phyloP scores from a whole-genome alignment of 352 stramenopile species.

The Blastocystis sp. region DNA sequence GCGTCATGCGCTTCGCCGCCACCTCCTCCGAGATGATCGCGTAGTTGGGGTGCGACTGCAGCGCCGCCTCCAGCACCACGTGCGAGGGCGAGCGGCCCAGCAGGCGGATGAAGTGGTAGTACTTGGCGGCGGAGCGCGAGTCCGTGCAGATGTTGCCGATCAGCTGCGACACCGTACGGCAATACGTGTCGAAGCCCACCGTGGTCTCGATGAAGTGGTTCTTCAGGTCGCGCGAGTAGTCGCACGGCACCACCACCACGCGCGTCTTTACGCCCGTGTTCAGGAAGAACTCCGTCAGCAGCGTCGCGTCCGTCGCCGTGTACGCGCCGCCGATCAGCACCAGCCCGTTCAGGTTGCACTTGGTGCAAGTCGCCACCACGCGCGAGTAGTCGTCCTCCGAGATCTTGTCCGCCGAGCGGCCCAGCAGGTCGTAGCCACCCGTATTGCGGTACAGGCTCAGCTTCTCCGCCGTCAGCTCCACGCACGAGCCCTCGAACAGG shows the following conservation, averaged over 20 bases:
- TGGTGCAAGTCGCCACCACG: slow-evolving; percentile 35
- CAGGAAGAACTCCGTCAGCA: slow-evolving; percentile 74
- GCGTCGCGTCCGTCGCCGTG: slow-evolving; percentile 74
- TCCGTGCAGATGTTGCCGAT: slow-evolving; percentile 75
- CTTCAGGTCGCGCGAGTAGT: slow-evolving; percentile 73
- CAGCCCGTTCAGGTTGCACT: slow-evolving; percentile 73
- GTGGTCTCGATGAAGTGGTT: slow-evolving; percentile 75
- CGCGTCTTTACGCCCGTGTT: slow-evolving; percentile 72
- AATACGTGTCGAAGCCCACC: slow-evolving; percentile 74
- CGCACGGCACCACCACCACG: slow-evolving; percentile 73
- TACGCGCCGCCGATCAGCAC: slow-evolving; percentile 73
- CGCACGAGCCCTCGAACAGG: slow-evolving; percentile 63
- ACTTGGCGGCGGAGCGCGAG: slow-evolving; percentile 73
- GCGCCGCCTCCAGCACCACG: slow-evolving; percentile 74
- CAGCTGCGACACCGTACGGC: slow-evolving; percentile 72
- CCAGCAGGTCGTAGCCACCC: slow-evolving; percentile 74
- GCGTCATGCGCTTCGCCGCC: slow-evolving; percentile 72
- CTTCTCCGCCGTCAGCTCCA: slow-evolving; percentile 68
- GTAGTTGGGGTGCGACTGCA: slow-evolving; percentile 75
- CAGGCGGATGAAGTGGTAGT: slow-evolving; percentile 76
- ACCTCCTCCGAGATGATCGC: slow-evolving; percentile 75
- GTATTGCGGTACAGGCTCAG: slow-evolving; percentile 71
- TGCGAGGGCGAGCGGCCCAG: slow-evolving; percentile 73
- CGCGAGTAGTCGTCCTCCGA: slow-evolving; percentile 54
- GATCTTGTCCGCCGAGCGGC: slow-evolving; percentile 73